A percentile compares a stretch with the other conserved stretches of the same genome.
Evolutionary conservation across 495 filamentous ascomycete genomes (phyloP).

Genomic region (Neurospora tetraspora): DNA sequence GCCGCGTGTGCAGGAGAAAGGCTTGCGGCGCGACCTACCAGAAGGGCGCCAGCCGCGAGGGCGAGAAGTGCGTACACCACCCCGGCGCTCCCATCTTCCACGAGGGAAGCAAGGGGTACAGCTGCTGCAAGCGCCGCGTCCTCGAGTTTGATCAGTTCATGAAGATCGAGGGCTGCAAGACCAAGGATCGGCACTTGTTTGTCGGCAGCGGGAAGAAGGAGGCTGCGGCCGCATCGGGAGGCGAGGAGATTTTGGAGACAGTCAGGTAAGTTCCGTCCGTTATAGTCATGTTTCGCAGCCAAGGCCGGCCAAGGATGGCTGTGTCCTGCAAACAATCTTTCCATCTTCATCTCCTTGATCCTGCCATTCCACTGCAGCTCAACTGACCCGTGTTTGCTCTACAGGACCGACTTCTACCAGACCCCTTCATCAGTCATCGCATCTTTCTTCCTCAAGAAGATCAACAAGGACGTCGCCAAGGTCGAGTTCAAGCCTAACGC

Average conservation of each 20-base stretch:
- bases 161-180: constrained; percentile 83
- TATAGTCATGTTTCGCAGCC: constrained; percentile 11
- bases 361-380: constrained; percentile 5
- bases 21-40: constrained; percentile 60
- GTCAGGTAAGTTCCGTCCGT: constrained; percentile 47
- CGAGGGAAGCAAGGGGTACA: constrained; percentile 95
- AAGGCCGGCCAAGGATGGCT: constrained; percentile 23
- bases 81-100: constrained; percentile 87
- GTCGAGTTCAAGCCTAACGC: constrained; percentile 52
- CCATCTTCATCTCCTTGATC: constrained; percentile 1
- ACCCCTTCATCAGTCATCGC: constrained; percentile 76
- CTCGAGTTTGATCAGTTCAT: constrained; percentile 97
- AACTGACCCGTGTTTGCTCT: constrained; percentile 5
- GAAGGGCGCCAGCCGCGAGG: constrained; percentile 48
- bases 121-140: constrained; percentile 89
- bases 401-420: constrained; percentile 90
- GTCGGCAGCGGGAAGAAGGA: constrained; percentile 66
- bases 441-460: constrained; percentile 93
- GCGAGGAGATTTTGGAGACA: constrained; percentile 51
- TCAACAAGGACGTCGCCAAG: constrained; percentile 66
- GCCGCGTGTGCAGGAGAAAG: constrained; percentile 64
- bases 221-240: constrained; percentile 32
- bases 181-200: constrained; percentile 74
- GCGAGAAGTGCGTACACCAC: constrained; percentile 77
- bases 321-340: constrained; percentile 17